Base-by-base conservation (phyloP, 176 grass and related monocot genomes). In the Cenchrus purpureus region DNA sequence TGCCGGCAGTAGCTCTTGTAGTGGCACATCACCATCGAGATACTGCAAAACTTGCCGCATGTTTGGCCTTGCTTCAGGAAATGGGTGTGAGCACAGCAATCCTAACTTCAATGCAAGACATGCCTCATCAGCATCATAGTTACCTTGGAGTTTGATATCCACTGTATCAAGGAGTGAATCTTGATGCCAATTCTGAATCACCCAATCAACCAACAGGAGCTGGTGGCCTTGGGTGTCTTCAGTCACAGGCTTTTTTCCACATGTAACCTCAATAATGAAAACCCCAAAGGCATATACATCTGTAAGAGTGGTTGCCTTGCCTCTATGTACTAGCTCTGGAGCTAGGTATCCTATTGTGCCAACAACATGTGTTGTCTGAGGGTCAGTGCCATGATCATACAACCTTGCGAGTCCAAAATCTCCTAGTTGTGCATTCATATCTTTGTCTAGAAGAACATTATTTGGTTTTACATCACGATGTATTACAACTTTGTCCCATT, bases 361-460 rank as follows among this genome's bases (percentile, higher is more conserved):
- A 48, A 70, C 68, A 70, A 71, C 42, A 71, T 71, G 68, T 22
- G 68, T 71, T 16, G 67, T 69, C 19, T 69, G 67, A n/a, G 67
- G 67, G 43, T 69, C 67, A 69, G 58, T 51, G 43, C 78, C 78
- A 65, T 64, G 78, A 22, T 80, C 78, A 71, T 71, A 71, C 44
- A 48, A 71, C 43, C 68, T 71, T 5, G 68, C 17, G 0, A 71
- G 68, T 9, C 68, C 68, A 2, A 71, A 71, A 71, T 71, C 68
- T 48, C 68, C 68, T 11, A 71, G 43, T 6, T 45, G 40, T 67
- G 42, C 68, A 46, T 71, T 71, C 68, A 71, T 71, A 42, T 71
- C 40, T 12, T 22, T 46, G 68, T 71, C 43, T 12, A 71, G 68
- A 71, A 71, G 68, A 44, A 71, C 68, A 71, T 71, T 71, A 17